phyloP scores from a whole-genome alignment of 768 basidiomycete species.

The Thelephora aurantiotincta region DNA sequence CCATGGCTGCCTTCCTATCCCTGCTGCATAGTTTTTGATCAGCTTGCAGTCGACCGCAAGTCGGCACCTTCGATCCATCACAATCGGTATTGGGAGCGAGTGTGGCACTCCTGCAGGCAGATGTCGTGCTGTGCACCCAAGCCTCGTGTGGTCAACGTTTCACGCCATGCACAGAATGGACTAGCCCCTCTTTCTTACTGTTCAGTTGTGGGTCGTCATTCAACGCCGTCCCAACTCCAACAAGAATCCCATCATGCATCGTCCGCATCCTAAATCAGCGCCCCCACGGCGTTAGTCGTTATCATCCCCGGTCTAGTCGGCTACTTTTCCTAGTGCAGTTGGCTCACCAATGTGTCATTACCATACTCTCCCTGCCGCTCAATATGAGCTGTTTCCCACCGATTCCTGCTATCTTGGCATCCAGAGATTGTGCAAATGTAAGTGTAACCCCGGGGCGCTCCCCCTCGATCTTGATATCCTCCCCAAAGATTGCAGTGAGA shows the following conservation, averaged over 20 bases:
- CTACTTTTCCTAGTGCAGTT: background rate
- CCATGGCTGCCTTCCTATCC: slow-evolving; percentile 59
- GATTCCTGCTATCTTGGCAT: slow-evolving; percentile 77
- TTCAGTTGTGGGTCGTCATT: slow-evolving; percentile 95
- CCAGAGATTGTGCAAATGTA: slow-evolving; percentile 76
- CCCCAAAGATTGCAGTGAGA: slow-evolving; percentile 5
- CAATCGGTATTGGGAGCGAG: slow-evolving; percentile 60
- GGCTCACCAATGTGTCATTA: slow-evolving; percentile 85
- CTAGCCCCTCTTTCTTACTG: slow-evolving; percentile 30
- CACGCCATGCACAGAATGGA: background rate
- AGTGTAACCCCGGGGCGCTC: slow-evolving; percentile 54
- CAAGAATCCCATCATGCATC: slow-evolving; percentile 84
- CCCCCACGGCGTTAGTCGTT: background rate
- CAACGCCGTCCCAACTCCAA: slow-evolving; percentile 81
- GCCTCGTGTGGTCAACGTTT: background rate
- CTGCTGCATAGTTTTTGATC: slow-evolving; percentile 43
- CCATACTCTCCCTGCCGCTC: slow-evolving; percentile 77
- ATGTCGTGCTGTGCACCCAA: slow-evolving; percentile 31
- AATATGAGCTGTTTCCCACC: slow-evolving; percentile 64
- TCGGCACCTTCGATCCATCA: slow-evolving; percentile 68
- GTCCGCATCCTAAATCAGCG: slow-evolving; percentile 59
- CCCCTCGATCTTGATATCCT: slow-evolving; percentile 4
- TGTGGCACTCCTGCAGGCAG: slow-evolving; percentile 21
- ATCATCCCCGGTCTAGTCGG: background rate
- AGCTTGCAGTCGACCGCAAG: slow-evolving; percentile 57